Evolutionary conservation across 2,329 filamentous ascomycete genomes (phyloP).

Genomic region (Penicillium sp.): DNA sequence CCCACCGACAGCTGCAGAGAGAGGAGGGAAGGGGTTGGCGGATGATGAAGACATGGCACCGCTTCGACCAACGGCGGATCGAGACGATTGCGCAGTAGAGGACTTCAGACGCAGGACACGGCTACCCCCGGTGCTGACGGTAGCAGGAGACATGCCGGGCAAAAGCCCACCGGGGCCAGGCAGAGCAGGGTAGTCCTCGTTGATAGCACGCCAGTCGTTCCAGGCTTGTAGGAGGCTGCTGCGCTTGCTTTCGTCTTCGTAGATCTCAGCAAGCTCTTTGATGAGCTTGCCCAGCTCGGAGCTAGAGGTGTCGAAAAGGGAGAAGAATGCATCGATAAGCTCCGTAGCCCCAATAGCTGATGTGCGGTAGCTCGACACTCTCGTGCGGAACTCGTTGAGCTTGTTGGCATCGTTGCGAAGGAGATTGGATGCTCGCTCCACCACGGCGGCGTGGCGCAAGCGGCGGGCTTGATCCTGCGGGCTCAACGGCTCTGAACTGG

Average conservation of each 20-base stretch:
- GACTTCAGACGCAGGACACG: constrained; percentile 68
- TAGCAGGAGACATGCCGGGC: constrained; percentile 53
- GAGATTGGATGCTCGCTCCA: constrained; percentile 80
- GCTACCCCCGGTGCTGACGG: constrained; percentile 54
- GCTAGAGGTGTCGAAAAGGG: constrained; percentile 79
- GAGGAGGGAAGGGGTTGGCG: constrained; percentile 51
- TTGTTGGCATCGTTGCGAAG: constrained; percentile 76
- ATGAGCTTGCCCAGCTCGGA: constrained; percentile 84
- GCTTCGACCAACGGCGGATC: constrained; percentile 63
- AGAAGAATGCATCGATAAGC: constrained; percentile 84
- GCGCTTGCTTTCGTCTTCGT: constrained; percentile 77
- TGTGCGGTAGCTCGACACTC: constrained; percentile 76
- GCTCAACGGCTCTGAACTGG: constrained; percentile 52
- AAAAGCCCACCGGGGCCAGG: constrained; percentile 73
- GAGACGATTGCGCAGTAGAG: constrained; percentile 68
- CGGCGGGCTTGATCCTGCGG: constrained; percentile 80
- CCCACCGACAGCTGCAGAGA: constrained; percentile 34
- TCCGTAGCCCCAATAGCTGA: constrained; percentile 70
- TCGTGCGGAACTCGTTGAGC: constrained; percentile 73
- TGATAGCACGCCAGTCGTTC: constrained; percentile 94
- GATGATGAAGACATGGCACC: constrained; percentile 48
- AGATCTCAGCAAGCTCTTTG: constrained; percentile 89
- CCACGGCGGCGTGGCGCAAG: constrained; percentile 78
- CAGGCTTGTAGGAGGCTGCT: constrained; percentile 77
- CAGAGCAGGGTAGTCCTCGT: constrained; percentile 90